A percentile compares a stretch with the other conserved stretches of the same genome.
These are phyloP conservation scores for Mayamaea pseudoterrestris DNA, from an alignment of 108 stramenopile species.

Conservation along the genomic window DNA sequence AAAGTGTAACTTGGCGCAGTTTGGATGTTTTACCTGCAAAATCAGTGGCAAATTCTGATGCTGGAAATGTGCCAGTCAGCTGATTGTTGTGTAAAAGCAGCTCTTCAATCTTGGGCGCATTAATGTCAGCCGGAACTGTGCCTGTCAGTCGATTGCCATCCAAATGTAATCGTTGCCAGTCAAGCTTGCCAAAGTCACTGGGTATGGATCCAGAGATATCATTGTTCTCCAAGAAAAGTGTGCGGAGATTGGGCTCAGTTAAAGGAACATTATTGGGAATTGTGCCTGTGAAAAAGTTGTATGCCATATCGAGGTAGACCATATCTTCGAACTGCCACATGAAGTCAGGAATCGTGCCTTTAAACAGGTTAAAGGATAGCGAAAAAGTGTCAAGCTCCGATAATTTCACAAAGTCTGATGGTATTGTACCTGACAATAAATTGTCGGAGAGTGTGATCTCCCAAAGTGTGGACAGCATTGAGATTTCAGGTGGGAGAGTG, in stretches of 20 bases:
- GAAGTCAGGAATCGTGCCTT: constrained; percentile 36
- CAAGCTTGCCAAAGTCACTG: constrained; percentile 25
- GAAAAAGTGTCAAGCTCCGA: constrained; percentile 27
- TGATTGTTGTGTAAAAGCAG: constrained; percentile 40
- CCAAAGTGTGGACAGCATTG: constrained; percentile 28
- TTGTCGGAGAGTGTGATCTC: constrained; percentile 32
- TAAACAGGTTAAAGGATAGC: constrained; percentile 36
- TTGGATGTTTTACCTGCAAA: constrained; percentile 5
- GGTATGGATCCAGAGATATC: constrained; percentile 45
- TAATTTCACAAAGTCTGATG: constrained; percentile 11
- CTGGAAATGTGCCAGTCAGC: constrained; percentile 37
- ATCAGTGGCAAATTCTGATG: constrained; percentile 13
- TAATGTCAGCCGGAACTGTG: constrained; percentile 25
- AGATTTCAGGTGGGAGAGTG: constrained; percentile 29
- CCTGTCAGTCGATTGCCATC: constrained; percentile 38
- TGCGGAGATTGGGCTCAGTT: constrained; percentile 20
- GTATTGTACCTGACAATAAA: constrained; percentile 29
- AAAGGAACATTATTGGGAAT: constrained; percentile 15
- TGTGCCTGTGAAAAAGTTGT: constrained; percentile 24
- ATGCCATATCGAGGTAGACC: constrained; percentile 30
- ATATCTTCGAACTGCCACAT: constrained; percentile 32
- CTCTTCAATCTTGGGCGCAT: constrained; percentile 17
- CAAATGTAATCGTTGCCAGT: constrained; percentile 18
- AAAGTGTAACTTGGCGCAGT: constrained; percentile 12
- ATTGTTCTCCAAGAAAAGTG: constrained; percentile 46